Evolutionary conservation across 805 yeast genomes (phyloP), one percentile per base, ranked within the genome.

Genomic region (Candida silvatica): DNA sequence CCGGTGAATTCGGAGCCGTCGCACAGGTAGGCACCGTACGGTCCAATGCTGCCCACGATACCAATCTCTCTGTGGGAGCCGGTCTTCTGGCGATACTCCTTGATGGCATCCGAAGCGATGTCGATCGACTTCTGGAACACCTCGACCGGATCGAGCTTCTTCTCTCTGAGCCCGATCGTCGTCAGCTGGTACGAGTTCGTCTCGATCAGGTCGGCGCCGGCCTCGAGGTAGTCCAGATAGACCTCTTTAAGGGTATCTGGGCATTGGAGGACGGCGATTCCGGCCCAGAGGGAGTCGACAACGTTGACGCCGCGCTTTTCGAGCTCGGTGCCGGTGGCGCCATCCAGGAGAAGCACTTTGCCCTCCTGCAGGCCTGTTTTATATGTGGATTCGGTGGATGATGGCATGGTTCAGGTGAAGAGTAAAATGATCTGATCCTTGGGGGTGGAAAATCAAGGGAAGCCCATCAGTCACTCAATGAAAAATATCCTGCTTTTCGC

Each of bases 1-100:
- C 94, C 94, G 3, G 78, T 73, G 46, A 78, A 84, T 47, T 84
- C 95, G 0, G 80, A 66, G 1, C 87, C 86, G 42, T 74, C 66
- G 20, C 80, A 74, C 25, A 80, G 49, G 43, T 58, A 74, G 0
- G 88, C 82, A 1, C 88, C 94, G 51, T 73, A 84, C 0, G 94
- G 85, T 0, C 94, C 95, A 25, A 82, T 56, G 6, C 83, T 72
- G 0, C 83, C 94, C 2, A 72, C 73, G 4, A 77, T 63, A 28
- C 45, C 47, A 6, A 47, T 30, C 11, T 29, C 8, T 9, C 31
- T 37, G n/a, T n/a, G n/a, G n/a, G n/a, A n/a, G 3, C 41, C 43
- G 6, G 42, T 31, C n/a, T 35, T 32, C 20, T 41, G 30, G 4
- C 48, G 20, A 34, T 38, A 34, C 15, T 44, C 22, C 39, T 41